These are phyloP conservation scores for Rhododendron vialii DNA, from an alignment of 148 eudicot species.

Conservation along the genomic window DNA sequence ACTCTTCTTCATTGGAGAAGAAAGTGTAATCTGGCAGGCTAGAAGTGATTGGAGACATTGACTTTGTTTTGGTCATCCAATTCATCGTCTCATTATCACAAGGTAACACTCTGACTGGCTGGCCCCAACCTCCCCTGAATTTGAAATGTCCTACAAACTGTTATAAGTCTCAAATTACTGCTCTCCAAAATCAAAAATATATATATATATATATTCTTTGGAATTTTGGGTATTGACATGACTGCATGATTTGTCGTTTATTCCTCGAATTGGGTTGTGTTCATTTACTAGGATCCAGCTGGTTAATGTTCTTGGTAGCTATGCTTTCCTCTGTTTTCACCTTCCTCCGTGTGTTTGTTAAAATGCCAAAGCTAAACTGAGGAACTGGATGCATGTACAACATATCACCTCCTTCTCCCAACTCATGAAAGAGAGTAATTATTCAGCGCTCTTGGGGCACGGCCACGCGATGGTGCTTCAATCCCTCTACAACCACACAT, in stretches of 20 bases:
- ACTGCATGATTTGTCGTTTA: background rate
- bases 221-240: background rate
- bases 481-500: background rate
- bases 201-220: background rate
- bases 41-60: background rate
- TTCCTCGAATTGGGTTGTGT: background rate
- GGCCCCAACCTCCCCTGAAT: background rate
- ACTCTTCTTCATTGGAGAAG: background rate
- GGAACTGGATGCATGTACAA: background rate
- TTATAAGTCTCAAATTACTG: background rate
- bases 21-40: background rate
- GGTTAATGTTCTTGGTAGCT: background rate
- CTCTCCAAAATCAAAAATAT: background rate
- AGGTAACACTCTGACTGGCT: background rate
- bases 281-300: background rate
- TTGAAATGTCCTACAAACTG: background rate
- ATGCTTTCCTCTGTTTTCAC: background rate
- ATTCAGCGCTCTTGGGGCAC: background rate
- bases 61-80: background rate
- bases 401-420: background rate
- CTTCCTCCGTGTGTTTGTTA: constrained; percentile 6
- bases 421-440: background rate
- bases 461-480: background rate
- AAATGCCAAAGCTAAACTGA: background rate
- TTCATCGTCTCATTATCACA: background rate